These are phyloP conservation scores for Anthostomella pinea DNA, from an alignment of 2,329 filamentous ascomycete genomes.

Conservation along the genomic window DNA sequence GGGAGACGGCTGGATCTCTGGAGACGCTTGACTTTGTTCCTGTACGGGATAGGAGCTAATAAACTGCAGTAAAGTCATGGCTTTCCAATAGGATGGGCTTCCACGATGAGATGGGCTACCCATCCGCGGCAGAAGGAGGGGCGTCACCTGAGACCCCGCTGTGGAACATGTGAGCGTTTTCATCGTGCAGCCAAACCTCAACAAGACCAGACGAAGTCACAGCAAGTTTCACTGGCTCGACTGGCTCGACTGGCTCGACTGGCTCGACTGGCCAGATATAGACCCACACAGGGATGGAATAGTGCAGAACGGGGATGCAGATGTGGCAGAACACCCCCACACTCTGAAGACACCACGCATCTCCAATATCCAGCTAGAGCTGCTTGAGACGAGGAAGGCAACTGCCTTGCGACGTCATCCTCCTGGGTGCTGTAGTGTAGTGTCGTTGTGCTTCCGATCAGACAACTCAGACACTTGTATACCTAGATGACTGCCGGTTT, in stretches of 20 bases:
- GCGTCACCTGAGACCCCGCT: neutral
- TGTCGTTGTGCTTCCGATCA: too few species aligned
- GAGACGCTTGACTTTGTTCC: constrained; percentile 33
- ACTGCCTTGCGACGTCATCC: too few species aligned
- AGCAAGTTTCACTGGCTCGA: neutral
- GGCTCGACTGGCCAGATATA: neutral
- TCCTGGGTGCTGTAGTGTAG: too few species aligned
- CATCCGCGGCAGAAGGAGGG: neutral
- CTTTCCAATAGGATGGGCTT: constrained; percentile 2
- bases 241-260: neutral
- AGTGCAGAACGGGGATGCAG: neutral
- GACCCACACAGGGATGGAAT: neutral
- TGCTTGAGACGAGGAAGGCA: too few species aligned
- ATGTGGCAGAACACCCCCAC: neutral
- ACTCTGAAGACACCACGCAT: neutral
- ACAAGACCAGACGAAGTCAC: neutral
- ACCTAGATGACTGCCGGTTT: too few species aligned
- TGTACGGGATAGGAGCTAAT: constrained; percentile 9
- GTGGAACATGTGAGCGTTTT: neutral
- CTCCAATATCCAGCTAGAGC: too few species aligned
- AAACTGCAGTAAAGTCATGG: constrained; percentile 13
- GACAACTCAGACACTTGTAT: too few species aligned
- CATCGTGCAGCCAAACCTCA: neutral
- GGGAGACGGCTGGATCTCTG: constrained; percentile 30
- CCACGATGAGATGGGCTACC: constrained; percentile 3